phyloP scores from a whole-genome alignment of 176 grass and related monocot species.

The Lolium multiflorum region DNA sequence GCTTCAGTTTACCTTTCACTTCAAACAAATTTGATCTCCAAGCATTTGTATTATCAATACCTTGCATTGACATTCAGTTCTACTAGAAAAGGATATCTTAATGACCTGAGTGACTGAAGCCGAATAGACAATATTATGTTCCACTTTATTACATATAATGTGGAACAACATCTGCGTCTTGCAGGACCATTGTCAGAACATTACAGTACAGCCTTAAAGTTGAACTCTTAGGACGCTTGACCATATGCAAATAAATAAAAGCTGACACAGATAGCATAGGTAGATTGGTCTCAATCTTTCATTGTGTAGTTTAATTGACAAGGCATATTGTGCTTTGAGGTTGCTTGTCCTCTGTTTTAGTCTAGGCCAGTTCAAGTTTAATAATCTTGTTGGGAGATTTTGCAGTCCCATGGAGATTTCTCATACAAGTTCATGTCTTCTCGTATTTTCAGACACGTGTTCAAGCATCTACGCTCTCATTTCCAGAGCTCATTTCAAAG shows the following conservation, averaged over 20 bases:
- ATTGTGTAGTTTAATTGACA: slow-evolving; percentile 17
- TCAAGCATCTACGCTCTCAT: slow-evolving; percentile 97
- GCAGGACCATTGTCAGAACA: background rate
- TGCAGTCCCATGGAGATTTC: background rate
- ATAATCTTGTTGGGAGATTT: background rate
- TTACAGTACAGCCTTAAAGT: background rate
- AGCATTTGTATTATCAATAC: background rate
- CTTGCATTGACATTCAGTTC: slow-evolving; percentile 16
- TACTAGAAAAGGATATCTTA: slow-evolving; percentile 3
- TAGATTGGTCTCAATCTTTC: background rate
- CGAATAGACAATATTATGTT: slow-evolving; percentile 8
- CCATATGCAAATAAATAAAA: slow-evolving; percentile 32
- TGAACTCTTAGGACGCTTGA: slow-evolving; percentile 17
- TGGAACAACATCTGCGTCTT: background rate
- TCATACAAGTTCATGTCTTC: slow-evolving; percentile 37
- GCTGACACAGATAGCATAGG: background rate
- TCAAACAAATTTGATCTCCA: slow-evolving; percentile 1
- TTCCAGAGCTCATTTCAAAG: slow-evolving; percentile 85
- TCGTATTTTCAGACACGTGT: slow-evolving; percentile 69
- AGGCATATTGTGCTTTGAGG: background rate
- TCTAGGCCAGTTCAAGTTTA: slow-evolving; percentile 9
- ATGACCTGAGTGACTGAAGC: background rate
- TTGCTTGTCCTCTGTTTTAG: slow-evolving; percentile 13
- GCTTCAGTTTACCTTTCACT: slow-evolving; percentile 33
- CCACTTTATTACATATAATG: background rate